Base-by-base conservation (phyloP, 2,329 filamentous ascomycete genomes). In the Periconia macrospinosa region DNA sequence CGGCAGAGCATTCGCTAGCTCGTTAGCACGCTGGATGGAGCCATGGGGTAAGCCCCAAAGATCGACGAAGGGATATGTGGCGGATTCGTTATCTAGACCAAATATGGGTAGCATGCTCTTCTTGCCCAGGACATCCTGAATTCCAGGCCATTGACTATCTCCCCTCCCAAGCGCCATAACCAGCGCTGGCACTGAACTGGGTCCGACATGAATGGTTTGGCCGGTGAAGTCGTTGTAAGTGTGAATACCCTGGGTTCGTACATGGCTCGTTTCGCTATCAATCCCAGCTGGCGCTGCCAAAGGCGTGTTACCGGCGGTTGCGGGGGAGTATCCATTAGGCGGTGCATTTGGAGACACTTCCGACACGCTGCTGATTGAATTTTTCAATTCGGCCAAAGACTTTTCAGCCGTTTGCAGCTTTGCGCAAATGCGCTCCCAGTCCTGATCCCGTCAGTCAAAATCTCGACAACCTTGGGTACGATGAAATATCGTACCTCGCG, bases 11-110 rank as follows among this genome's bases (percentile, higher is more conserved):
- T 81, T 83, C 35, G 82, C 83, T 2, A 87, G 76, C 49, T 85
- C 83, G 53, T 76, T 80, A 6, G 84, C 78, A 61, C 84, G 80
- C 55, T 81, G 78, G 6, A 82, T 76, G 1, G 82, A 84, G 47
- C 81, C 83, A 52, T 86, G 83, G 1, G 82, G 83, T 6, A 84
- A 58, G 1, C 78, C 85, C 83, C 84, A 87, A 2, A 87, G 71
- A 62, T 86, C 84, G 27, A 87, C 83, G 61, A 87, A 87, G 7
- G 84, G 84, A 63, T 87, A 87, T 9, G 84, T 86, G 3, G 83
- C 83, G 37, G 81, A 83, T 62, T 86, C 84, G 59, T 87, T 86
- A 63, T 86, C 84, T 33, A 87, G 75, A 2, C 84, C 84, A 52
- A 87, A 78, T 50, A 86, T 82, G 0, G 84, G 84, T 19, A 87